Evolutionary conservation across 2,329 filamentous ascomycete species (phyloP), one percentile per base, ranked within the genome.

Genomic region (Aaosphaeria arxii): DNA sequence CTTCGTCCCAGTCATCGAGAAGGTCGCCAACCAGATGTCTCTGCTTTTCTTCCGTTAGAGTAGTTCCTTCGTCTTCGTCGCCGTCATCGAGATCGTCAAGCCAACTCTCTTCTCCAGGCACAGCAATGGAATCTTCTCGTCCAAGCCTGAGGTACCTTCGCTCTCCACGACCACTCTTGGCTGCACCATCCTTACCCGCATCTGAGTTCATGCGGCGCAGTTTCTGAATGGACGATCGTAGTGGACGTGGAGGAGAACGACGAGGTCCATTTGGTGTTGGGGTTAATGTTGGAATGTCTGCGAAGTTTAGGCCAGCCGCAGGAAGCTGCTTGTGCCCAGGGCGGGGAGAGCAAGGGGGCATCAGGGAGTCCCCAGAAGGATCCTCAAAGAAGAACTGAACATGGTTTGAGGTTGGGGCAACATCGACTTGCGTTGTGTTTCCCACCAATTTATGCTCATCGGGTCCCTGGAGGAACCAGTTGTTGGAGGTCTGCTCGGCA

Each of bases 131-230:
- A 5, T 59, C 64, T 54, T 74, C 72, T 3, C 73, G 61, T 0
- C 72, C 71, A 0, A 76, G 57, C n/a, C 65, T 58, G 17, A 71
- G 50, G 52, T 74, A 76, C 5, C 69, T 63, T 0, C 70, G 54
- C 43, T 66, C 67, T 6, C 61, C 64, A 3, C 55, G 46, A 7
- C 62, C 65, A 6, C 56, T 52, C 40, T 56, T 40, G 35, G 53
- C 31, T 17, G 60, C 56, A 39, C 69, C 66, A 45, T 31, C 29
- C 43, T 49, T 52, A 41, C 59, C 45, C 11, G 67, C 64, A 45
- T 74, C 72, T 29, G 67, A 71, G 53, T 76, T 75, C 72, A 74
- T 74, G 17, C 72, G 63, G 5, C 74, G 59, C 4, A 76, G 60
- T 13, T 66, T 67, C 49, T 63, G 62, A 39, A 74, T 70, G 6